Evolutionary conservation across 108 stramenopile genomes (phyloP).

Genomic region (Cylindrotheca closterium): DNA sequence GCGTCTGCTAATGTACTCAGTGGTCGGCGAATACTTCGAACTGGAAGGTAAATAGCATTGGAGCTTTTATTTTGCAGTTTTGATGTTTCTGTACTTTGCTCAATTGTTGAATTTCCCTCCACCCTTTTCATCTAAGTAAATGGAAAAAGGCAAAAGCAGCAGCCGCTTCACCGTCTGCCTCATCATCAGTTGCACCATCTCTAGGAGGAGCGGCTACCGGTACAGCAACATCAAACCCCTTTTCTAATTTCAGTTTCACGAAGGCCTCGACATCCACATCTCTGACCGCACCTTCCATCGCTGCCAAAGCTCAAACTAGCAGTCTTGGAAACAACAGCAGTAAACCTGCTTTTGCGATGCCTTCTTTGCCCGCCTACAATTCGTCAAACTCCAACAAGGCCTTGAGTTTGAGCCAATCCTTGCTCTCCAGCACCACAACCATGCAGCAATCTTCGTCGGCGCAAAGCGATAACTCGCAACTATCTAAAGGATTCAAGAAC

Average conservation of each 20-base stretch:
- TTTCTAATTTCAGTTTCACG: conserved; percentile 1
- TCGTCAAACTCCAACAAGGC: background rate
- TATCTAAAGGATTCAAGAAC: background rate
- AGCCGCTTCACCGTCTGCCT: background rate
- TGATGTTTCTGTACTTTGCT: too few relatives aligned
- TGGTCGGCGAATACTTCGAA: conserved; percentile 9
- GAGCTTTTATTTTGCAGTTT: background rate
- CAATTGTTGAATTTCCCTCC: too few relatives aligned
- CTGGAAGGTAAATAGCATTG: conserved; percentile 5
- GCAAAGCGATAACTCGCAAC: background rate
- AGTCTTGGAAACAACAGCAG: background rate
- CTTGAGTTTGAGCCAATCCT: background rate
- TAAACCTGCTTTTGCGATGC: background rate
- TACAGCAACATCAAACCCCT: background rate
- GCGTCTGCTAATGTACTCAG: conserved; percentile 11
- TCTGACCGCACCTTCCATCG: background rate
- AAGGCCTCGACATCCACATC: background rate
- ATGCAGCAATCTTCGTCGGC: background rate
- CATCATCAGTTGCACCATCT: background rate
- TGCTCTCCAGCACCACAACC: conserved; percentile 1
- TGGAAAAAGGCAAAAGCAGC: background rate
- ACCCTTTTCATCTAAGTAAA: background rate
- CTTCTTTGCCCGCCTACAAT: background rate
- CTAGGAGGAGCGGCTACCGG: background rate
- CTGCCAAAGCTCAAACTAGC: too few relatives aligned